Percentiles rank a stretch among this genome's conserved stretches.
Conservation (phyloP, 2,329 filamentous ascomycete genomes). For the Botryotinia narcissicola region DNA sequence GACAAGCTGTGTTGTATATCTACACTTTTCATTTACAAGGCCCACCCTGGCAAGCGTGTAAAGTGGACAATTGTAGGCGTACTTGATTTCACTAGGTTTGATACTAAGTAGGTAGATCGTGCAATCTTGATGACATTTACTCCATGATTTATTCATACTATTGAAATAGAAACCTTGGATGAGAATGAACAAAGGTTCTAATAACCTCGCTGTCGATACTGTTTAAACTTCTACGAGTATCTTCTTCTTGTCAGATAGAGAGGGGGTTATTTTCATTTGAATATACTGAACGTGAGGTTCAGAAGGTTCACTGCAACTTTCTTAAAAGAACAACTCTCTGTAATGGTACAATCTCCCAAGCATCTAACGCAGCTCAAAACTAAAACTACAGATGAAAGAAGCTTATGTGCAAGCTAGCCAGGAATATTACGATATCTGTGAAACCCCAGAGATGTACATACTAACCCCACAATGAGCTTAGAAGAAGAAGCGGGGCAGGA, state of each 20-base stretch:
- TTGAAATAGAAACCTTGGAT: neutral
- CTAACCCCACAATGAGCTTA: neutral
- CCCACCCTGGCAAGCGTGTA: neutral
- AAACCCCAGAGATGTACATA: neutral
- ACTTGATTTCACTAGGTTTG: neutral
- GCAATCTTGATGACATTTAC: neutral
- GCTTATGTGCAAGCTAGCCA: neutral
- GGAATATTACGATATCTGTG: neutral
- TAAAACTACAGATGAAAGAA: neutral
- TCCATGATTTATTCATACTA: neutral
- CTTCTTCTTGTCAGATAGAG: neutral
- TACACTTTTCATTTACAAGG: neutral
- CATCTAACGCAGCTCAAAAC: neutral
- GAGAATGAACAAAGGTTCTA: neutral
- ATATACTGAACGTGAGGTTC: neutral
- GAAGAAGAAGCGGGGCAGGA: neutral
- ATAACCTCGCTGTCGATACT: neutral
- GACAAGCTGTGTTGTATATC: neutral
- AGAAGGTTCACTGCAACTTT: neutral
- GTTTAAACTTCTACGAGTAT: neutral
- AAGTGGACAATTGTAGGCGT: neutral
- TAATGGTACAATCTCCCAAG: neutral
- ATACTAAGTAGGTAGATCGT: neutral
- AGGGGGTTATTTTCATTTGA: neutral
- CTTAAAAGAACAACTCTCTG: neutral